phyloP scores from a whole-genome alignment of 345 rosid genomes.

The Adansonia digitata region DNA sequence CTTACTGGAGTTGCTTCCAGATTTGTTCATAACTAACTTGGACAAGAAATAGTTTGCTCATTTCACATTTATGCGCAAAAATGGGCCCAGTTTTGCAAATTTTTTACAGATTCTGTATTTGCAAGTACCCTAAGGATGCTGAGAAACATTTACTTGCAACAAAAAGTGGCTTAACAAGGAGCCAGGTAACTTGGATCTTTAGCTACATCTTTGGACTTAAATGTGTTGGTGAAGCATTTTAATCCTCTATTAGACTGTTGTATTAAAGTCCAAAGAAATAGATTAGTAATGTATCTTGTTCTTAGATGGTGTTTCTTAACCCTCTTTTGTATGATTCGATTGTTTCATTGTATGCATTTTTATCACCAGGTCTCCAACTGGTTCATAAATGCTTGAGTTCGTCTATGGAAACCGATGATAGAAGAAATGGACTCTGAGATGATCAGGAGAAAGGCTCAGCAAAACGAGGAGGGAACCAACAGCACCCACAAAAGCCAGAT shows the following conservation, averaged over 20 bases:
- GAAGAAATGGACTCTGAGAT: constrained; percentile 92
- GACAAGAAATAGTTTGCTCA: background rate
- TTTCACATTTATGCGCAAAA: background rate
- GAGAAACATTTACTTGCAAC: constrained; percentile 89
- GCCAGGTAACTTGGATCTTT: too few relatives aligned
- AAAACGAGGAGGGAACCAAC: constrained; percentile 18
- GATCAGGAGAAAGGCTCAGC: constrained; percentile 53
- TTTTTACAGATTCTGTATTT: background rate
- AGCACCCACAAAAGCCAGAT: constrained; percentile 27
- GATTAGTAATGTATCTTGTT: background rate
- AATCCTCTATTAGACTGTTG: background rate
- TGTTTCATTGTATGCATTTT: constrained; percentile 1
- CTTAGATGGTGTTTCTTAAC: background rate
- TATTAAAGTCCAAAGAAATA: background rate
- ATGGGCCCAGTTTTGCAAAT: background rate
- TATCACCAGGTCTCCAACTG: constrained; percentile 76
- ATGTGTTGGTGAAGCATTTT: background rate
- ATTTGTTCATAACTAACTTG: background rate
- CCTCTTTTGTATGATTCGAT: background rate
- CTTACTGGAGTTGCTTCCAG: background rate
- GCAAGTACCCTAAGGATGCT: constrained; percentile 88
- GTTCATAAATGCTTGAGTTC: constrained; percentile 96
- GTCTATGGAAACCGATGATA: constrained; percentile 97
- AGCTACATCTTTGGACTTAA: too few relatives aligned
- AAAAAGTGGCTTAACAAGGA: constrained; percentile 80